phyloP scores from a whole-genome alignment of 2,329 filamentous ascomycete species.

The Colletotrichum nymphaeae region DNA sequence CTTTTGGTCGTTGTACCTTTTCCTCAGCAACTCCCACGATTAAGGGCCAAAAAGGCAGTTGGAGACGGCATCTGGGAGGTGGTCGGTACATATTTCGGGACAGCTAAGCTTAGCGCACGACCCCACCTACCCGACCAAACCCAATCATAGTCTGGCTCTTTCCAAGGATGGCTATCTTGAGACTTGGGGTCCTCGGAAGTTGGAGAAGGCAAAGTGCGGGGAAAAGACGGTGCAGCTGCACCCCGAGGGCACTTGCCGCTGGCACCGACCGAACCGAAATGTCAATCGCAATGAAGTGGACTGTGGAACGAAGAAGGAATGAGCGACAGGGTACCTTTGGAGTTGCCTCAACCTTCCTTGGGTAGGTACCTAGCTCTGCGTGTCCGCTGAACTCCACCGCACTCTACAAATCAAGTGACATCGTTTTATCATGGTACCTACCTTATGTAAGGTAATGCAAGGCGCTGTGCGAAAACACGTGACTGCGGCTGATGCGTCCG shows the following conservation, averaged over 20 bases:
- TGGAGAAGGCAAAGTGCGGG: conserved; percentile 33
- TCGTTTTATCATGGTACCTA: neutral
- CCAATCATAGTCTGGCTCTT: neutral
- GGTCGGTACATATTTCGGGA: neutral
- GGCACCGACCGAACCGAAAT: neutral
- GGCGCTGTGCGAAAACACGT: neutral
- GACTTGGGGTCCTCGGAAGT: conserved; percentile 23
- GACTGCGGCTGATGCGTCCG: neutral
- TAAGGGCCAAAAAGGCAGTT: conserved; percentile 3
- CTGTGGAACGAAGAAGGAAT: no score
- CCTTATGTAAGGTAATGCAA: neutral
- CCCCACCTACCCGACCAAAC: neutral
- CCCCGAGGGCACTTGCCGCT: neutral
- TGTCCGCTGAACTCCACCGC: no score
- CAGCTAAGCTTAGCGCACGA: neutral
- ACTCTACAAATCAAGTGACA: neutral
- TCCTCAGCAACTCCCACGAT: neutral
- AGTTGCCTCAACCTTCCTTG: no score
- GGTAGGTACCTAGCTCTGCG: no score
- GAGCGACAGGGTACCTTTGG: no score
- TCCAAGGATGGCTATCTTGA: neutral
- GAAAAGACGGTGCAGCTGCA: conserved; percentile 25
- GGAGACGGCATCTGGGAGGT: neutral
- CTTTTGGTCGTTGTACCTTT: conserved; percentile 6
- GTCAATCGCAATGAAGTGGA: neutral